Evolutionary conservation across 148 eudicot genomes (phyloP), one percentile per base, ranked within the genome.

Genomic region (Talinum fruticosum): DNA sequence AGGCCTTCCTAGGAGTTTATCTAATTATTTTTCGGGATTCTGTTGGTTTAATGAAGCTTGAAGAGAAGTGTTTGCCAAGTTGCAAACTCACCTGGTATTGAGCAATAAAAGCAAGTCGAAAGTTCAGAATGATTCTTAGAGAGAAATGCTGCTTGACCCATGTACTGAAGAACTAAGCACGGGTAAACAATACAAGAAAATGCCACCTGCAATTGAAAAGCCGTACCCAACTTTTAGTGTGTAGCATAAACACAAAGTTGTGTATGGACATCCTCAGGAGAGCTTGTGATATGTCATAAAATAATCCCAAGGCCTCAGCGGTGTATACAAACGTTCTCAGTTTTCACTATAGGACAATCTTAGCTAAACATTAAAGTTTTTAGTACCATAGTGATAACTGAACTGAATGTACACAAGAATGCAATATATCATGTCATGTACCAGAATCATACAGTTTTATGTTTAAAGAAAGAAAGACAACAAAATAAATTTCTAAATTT

Each of bases 71-170:
- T 4, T 14, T 13, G 33, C 16, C 68, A 30, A 19, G 57, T 51
- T 51, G n/a, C 23, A 12, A 30, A 41, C 69, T 69, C 66, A 87
- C 90, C 87, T 74, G 90, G 87, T 64, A 87, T 79, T 33, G 87
- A 83, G 24, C 81, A 69, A 76, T 85, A 87, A 61, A 87, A 85
- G 80, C 81, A 66, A 26, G 77, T 33, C 24, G 80, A 21, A 74
- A 69, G 62, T 2, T 78, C 79, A 47, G 82, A 51, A 41, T 78
- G 72, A 57, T 87, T 83, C 66, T 81, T 77, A 0, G 90, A 87
- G 68, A 87, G 86, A 45, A 80, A 87, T 78, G 90, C 90, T 47
- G 87, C 86, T 61, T 87, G 87, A 37, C 87, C 90, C 86, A 87
- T 83, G 83, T 83, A 87, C 68, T 85, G 87, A 83, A 87, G 90